phyloP scores from a whole-genome alignment of 2,329 filamentous ascomycete species.

The Aspergillus arachidicola region DNA sequence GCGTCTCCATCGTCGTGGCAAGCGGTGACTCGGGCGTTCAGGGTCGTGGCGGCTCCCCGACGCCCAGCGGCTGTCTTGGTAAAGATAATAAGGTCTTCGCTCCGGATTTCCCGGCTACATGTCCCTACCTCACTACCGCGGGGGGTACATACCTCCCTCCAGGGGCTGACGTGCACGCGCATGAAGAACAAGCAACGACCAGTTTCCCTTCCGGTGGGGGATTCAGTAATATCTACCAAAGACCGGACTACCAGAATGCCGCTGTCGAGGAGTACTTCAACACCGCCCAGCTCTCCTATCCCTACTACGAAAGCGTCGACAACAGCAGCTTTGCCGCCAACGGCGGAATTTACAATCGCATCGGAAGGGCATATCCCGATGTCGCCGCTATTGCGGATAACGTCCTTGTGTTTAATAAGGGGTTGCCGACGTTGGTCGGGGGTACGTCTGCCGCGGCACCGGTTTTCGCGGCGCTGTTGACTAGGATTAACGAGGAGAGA shows the following conservation, averaged over 20 bases:
- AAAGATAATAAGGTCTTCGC: conserved; percentile 36
- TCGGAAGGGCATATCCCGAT: conserved; percentile 40
- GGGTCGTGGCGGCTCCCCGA: conserved; percentile 31
- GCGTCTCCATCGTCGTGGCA: conserved; percentile 49
- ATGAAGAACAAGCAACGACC: conserved; percentile 40
- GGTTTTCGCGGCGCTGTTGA: conserved; percentile 57
- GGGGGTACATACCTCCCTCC: conserved; percentile 43
- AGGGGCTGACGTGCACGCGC: conserved; percentile 29
- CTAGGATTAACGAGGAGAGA: conserved; percentile 58
- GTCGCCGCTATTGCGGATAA: conserved; percentile 41
- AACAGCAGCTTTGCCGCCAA: conserved; percentile 33
- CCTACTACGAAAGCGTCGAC: conserved; percentile 35
- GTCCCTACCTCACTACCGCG: conserved; percentile 39
- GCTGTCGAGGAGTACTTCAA: conserved; percentile 42
- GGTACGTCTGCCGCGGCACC: conserved; percentile 54
- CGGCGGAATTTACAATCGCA: conserved; percentile 37
- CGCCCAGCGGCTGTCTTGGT: conserved; percentile 38
- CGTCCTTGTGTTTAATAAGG: conserved; percentile 32
- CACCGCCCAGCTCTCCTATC: conserved; percentile 26
- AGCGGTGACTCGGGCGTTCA: conserved; percentile 52
- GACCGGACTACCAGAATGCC: conserved; percentile 41
- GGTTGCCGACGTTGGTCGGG: conserved; percentile 25
- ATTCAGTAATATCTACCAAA: conserved; percentile 46
- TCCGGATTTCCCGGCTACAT: conserved; percentile 41
- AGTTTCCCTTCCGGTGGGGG: conserved; percentile 46